Percentiles rank a stretch among this genome's conserved stretches.
phyloP scores from a whole-genome alignment of 495 filamentous ascomycete species.

The Chaetomium fimeti region DNA sequence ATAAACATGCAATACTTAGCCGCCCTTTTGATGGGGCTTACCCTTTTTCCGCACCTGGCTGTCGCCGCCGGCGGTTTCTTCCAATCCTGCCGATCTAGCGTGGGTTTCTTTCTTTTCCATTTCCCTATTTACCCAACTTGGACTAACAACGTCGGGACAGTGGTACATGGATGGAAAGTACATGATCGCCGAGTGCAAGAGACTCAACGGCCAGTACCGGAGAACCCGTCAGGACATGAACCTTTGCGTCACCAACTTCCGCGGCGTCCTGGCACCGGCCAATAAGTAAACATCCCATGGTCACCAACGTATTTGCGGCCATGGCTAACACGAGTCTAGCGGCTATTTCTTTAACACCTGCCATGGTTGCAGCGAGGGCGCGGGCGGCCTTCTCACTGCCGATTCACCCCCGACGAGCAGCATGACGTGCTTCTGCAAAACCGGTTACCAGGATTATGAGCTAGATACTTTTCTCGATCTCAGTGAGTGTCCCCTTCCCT shows the following conservation, averaged over 20 bases:
- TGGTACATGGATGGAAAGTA: neutral
- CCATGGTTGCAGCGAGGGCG: too few relatives aligned
- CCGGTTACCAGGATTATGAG: too few relatives aligned
- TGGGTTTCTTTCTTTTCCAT: neutral
- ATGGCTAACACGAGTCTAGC: neutral
- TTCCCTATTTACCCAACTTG: neutral
- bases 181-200: neutral
- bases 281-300: neutral
- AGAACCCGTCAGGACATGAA: slow-evolving; percentile 1
- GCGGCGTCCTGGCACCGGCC: neutral
- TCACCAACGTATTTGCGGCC: neutral
- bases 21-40: neutral
- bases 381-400: too few relatives aligned
- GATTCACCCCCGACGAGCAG: too few relatives aligned
- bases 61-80: neutral
- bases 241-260: neutral
- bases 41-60: neutral
- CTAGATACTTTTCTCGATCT: too few relatives aligned
- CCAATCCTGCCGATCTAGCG: neutral
- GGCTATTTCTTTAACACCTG: too few relatives aligned
- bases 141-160: neutral
- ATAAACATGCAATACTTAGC: neutral
- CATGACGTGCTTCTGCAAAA: too few relatives aligned
- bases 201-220: neutral
- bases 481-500: too few relatives aligned